Conservation (phyloP, 169 alveolate genomes). For the Besnoitia besnoiti region DNA sequence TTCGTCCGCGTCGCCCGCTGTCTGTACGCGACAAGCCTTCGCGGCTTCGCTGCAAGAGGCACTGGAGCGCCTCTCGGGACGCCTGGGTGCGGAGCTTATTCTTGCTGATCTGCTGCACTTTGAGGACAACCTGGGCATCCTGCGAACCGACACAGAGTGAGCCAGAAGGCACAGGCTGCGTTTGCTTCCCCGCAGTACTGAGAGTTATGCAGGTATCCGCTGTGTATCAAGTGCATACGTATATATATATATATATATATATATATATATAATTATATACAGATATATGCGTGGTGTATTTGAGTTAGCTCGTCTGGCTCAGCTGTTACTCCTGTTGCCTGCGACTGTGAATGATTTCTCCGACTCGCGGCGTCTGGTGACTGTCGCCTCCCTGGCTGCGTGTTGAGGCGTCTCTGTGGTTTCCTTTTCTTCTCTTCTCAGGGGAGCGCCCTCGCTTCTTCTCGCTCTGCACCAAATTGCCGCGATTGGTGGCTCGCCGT, state of each 20-base stretch:
- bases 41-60: background rate
- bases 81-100: background rate
- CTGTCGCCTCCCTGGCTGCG: background rate
- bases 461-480: background rate
- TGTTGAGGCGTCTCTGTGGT: background rate
- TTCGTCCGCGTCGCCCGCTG: background rate
- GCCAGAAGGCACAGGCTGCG: background rate
- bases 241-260: no score
- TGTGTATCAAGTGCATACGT: no score
- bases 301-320: no score
- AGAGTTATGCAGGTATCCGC: no score
- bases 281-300: no score
- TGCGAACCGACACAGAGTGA: background rate
- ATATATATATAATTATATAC: no score
- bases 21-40: background rate
- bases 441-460: background rate
- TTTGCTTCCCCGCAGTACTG: no score
- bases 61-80: background rate
- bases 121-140: background rate
- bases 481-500: background rate
- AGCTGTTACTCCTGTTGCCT: no score
- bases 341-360: no score
- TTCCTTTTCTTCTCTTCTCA: background rate
- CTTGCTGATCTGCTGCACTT: background rate
- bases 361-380: no score